Base-by-base conservation (phyloP, 2,329 filamentous ascomycete species). In the Fusarium anthophilum region DNA sequence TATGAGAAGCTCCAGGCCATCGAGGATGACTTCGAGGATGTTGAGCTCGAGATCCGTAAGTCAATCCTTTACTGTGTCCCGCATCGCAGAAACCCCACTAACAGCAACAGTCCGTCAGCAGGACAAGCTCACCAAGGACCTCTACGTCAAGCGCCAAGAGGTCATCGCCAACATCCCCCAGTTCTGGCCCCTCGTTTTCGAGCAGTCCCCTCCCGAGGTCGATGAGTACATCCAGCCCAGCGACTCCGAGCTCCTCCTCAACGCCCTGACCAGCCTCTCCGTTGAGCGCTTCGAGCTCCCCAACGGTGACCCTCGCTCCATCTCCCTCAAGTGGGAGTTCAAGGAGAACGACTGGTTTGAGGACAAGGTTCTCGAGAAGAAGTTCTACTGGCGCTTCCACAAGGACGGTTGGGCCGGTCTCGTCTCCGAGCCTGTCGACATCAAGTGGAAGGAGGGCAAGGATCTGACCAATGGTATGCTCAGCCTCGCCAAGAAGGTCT, bases 111-210 rank as follows among this genome's bases (percentile, higher is more conserved):
- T 95, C 79, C 92, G 93, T 79, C 88, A 92, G 79, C 92, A 95
- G 82, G 89, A 92, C 77, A 84, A 88, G 74, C 87, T 95, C 77
- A 89, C 90, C 79, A 86, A 87, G 70, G 88, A 92, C 50, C 89
- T 97, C 70, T 98, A 94, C 86, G 87, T 89, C 78, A 93, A 93
- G 84, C 94, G 96, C 81, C 87, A 90, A 75, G 88, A 90, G 77
- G 84, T 94, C 73, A 86, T 96, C 74, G 83, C 89, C 73, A 87
- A 91, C 80, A 95, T 98, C 80, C 90, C 91, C 77, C 91, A 94
- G 85, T 99, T 98, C 90, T 98, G 96, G 96, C 88, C 94, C n/a
- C 90, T 97, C 66, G 95, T 98, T 65, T 89, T 98, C 81, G 94
- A 97, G 86, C 92, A 95, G 84, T 91, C 93, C 6, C 95, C 95